These are phyloP conservation scores for Phytophthora syringae DNA, from an alignment of 352 stramenopile species.

Conservation along the genomic window DNA sequence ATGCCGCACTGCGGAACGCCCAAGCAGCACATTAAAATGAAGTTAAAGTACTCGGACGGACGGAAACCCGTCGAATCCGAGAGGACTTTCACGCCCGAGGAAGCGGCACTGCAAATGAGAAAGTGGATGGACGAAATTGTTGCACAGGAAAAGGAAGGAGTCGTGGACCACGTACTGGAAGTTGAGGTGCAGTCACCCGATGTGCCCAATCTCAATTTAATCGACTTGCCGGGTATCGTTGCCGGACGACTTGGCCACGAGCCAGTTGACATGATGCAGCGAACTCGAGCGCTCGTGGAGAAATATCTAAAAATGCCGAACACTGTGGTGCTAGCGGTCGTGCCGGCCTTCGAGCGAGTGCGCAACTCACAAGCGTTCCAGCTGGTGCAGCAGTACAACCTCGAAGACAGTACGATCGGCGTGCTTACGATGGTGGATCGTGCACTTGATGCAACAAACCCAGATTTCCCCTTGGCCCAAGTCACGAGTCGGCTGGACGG, in stretches of 20 bases:
- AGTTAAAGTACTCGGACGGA: constrained; percentile 38
- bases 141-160: constrained; percentile 26
- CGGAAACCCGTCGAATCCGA: constrained; percentile 28
- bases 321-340: constrained; percentile 50
- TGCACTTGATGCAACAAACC: constrained; percentile 28
- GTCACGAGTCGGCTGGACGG: constrained; percentile 38
- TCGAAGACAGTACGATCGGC: constrained; percentile 44
- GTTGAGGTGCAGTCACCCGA: constrained; percentile 43
- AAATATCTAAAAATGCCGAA: constrained; percentile 43
- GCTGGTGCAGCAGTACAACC: constrained; percentile 44
- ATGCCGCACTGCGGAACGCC: constrained; percentile 22
- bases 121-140: constrained; percentile 55
- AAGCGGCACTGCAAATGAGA: constrained; percentile 30
- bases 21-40: constrained; percentile 35
- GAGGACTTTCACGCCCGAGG: constrained; percentile 21
- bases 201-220: constrained; percentile 48
- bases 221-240: constrained; percentile 56
- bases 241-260: constrained; percentile 32
- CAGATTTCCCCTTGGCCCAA: constrained; percentile 27
- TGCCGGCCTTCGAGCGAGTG: constrained; percentile 41
- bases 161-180: constrained; percentile 50
- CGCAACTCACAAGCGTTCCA: constrained; percentile 56
- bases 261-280: constrained; percentile 52
- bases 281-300: constrained; percentile 40
- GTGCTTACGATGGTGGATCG: constrained; percentile 59